phyloP scores from a whole-genome alignment of 305 asterid genomes.

The Plantago coronopus region DNA sequence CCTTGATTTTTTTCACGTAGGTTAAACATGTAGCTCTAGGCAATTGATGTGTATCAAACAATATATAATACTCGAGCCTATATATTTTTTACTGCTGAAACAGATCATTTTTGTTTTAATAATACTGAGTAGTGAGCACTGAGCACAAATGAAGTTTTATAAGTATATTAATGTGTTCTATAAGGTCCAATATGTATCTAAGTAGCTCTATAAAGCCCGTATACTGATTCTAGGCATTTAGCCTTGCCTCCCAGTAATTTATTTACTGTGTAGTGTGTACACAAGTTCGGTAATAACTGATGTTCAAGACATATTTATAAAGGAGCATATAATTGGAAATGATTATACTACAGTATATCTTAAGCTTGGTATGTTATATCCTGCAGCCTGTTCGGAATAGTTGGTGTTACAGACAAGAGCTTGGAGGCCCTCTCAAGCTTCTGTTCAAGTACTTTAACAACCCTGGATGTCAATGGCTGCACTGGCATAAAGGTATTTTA shows the following conservation, averaged over 20 bases:
- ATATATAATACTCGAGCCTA: not conserved
- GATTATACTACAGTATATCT: not conserved
- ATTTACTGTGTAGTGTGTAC: not conserved
- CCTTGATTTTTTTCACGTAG: too few relatives aligned
- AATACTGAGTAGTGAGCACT: not conserved
- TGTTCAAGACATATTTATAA: not conserved
- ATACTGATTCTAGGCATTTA: too few relatives aligned
- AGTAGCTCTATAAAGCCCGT: too few relatives aligned
- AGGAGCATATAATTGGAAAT: too few relatives aligned
- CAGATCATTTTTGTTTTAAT: too few relatives aligned
- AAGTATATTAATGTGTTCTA: too few relatives aligned
- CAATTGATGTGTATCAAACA: not conserved
- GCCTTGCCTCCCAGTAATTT: not conserved
- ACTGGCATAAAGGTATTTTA: slow-evolving; percentile 64
- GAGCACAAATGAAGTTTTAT: not conserved
- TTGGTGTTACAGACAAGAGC: slow-evolving; percentile 84
- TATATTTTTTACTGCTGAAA: not conserved
- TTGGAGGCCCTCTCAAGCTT: slow-evolving; percentile 59
- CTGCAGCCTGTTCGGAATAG: slow-evolving; percentile 91
- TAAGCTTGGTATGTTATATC: slow-evolving; percentile 6
- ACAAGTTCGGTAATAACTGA: slow-evolving; percentile 1
- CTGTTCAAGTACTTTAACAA: slow-evolving; percentile 63
- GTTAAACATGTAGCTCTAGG: not conserved
- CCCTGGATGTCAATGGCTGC: slow-evolving; percentile 95
- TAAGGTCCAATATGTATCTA: too few relatives aligned